Percentiles rank a stretch among this genome's conserved stretches.
phyloP scores from a whole-genome alignment of 176 grass and related monocot genomes.

The Microstegium vimineum region DNA sequence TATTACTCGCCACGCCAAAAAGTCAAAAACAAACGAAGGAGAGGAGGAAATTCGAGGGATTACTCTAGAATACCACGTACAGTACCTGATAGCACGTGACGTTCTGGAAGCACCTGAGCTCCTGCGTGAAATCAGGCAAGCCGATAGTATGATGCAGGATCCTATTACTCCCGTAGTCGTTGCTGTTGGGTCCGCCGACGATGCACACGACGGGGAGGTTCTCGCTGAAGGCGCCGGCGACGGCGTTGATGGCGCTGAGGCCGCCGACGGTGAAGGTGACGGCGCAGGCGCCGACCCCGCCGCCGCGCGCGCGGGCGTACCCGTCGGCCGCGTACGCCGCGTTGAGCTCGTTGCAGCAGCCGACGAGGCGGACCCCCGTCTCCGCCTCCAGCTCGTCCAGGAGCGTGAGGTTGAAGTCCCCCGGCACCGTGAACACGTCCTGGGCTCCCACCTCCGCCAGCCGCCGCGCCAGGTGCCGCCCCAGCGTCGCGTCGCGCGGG shows the following conservation, averaged over 20 bases:
- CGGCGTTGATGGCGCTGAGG: conserved; percentile 62
- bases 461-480: conserved; percentile 49
- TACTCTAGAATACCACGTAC: too few relatives aligned
- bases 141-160: conserved; percentile 57
- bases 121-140: conserved; percentile 42
- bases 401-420: conserved; percentile 61
- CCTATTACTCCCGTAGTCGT: conserved; percentile 58
- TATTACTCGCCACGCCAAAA: neutral
- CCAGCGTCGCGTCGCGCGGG: conserved; percentile 33
- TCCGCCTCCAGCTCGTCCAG: conserved; percentile 64
- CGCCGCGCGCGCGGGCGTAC: conserved; percentile 42
- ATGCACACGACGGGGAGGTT: conserved; percentile 51
- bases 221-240: conserved; percentile 60
- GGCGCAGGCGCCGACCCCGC: conserved; percentile 45
- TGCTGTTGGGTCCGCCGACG: conserved; percentile 43
- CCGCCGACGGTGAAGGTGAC: conserved; percentile 62
- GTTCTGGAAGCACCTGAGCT: conserved; percentile 57
- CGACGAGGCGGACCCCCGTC: conserved; percentile 43
- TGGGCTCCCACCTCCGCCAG: conserved; percentile 43
- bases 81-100: conserved; percentile 58
- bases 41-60: neutral
- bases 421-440: conserved; percentile 46
- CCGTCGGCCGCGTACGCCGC: conserved; percentile 61
- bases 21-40: too few relatives aligned
- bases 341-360: conserved; percentile 93